Base-by-base conservation (phyloP, 2,329 filamentous ascomycete genomes). In the Drechslerella stenobrocha region DNA sequence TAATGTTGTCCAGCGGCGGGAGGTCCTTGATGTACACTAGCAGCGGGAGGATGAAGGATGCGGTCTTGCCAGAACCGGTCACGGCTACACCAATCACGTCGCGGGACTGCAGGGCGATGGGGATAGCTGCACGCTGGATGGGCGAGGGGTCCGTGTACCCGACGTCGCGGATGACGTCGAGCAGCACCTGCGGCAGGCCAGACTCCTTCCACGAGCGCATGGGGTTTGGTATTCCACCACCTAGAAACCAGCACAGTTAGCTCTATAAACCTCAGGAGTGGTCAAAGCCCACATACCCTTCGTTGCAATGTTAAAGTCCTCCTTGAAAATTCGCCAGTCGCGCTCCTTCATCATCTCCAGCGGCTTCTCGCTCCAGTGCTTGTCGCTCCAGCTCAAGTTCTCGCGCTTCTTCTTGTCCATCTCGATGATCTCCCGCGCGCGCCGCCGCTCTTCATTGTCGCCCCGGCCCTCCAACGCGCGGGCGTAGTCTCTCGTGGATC, bases 311-410 rank as follows among this genome's bases (percentile, higher is more conserved):
- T 93, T 95, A 79, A 96, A 97, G 77, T 98, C 91, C 77, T 97
- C 93, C 78, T 97, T 98, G 84, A 98, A 96, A 73, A 98, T 97
- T 75, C 93, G 89, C 93, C 93, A 98, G 77, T 98, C 93, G 76
- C 93, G 83, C 78, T 97, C 91, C 70, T 90, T 88, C 93, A 98
- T 98, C 73, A 96, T 89, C 11, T 88, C 85, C 70, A 97, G 80
- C 70, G 82, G 83, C 84, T 98, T 98, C 75, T 96, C 89, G 57
- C 88, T 90, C 93, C 93, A 98, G 77, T 96, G 90, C 76, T 91
- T 91, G 73, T 95, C 91, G 59, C 95, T 81, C 30, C 86, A 87
- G 70, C 87, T 89, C 70, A 87, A 83, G 1, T 80, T 78, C 74
- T 95, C 87, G 73, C 85, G 87, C 26, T 87, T 84, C 71, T 86